phyloP scores from a whole-genome alignment of 768 basidiomycete genomes.

The Tulasnella sp. region DNA sequence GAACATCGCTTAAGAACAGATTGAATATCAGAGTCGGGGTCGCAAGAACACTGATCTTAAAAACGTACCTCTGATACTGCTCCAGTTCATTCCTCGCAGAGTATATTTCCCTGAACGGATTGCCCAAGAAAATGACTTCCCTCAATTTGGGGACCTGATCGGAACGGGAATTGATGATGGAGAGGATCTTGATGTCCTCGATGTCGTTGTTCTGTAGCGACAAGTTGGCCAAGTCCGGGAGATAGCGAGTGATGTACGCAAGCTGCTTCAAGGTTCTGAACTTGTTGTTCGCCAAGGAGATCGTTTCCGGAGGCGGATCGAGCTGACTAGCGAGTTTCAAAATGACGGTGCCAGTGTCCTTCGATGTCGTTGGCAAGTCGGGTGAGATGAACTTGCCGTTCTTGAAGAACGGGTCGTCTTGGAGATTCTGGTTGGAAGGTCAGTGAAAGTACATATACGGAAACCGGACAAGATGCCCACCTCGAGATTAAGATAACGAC shows the following conservation, averaged over 20 bases:
- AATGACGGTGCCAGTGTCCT: conserved; percentile 66
- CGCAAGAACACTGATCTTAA: not conserved
- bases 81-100: conserved; percentile 6
- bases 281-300: conserved; percentile 84
- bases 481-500: conserved; percentile 78
- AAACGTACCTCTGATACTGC: not conserved
- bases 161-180: conserved; percentile 52
- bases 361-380: conserved; percentile 63
- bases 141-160: conserved; percentile 47
- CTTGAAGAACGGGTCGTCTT: conserved; percentile 74
- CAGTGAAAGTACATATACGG: not conserved
- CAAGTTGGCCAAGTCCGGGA: conserved; percentile 79
- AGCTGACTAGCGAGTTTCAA: conserved; percentile 85
- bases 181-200: conserved; percentile 66
- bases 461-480: conserved; percentile 51
- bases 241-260: conserved; percentile 64
- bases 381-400: conserved; percentile 72
- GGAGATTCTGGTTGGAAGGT: conserved; percentile 61
- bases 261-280: conserved; percentile 63
- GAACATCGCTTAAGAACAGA: not conserved
- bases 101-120: conserved; percentile 58
- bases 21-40: not conserved
- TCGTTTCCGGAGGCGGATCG: conserved; percentile 72
- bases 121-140: conserved; percentile 74
- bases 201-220: conserved; percentile 80